Evolutionary conservation across 2,329 filamentous ascomycete genomes (phyloP), one percentile per base, ranked within the genome.

Genomic region (Exophiala mesophila): DNA sequence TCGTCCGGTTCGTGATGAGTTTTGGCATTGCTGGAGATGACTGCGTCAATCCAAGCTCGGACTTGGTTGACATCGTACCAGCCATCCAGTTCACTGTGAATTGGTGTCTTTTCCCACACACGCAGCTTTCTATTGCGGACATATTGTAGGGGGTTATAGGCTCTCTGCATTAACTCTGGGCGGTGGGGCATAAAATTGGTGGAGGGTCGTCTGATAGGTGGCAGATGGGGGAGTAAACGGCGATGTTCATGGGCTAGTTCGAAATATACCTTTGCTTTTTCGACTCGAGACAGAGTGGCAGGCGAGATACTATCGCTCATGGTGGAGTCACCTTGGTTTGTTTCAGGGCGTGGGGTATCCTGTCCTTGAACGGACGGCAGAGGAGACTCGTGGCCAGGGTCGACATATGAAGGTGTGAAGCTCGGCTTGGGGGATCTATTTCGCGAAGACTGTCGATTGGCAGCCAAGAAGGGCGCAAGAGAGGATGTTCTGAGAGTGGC

Each of bases 101-200:
- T 82, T 1, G 76, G 66, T 52, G 77, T 82, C 29, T 86, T 78
- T 64, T 94, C 86, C 12, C 89, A 77, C 18, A 83, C 83, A 49
- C 92, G 77, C 9, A 92, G 77, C 60, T 89, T 90, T 35, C 90
- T 78, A 59, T 98, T 97, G 15, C 92, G 82, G 41, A 97, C 85
- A 55, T 88, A 88, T 63, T 97, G 92, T 17, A 98, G 67, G 3
- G 90, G 92, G 60, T 98, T 95, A 61, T 97, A 97, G 2, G 72
- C 67, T 39, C 89, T 81, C 47, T 45, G 49, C 20, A 44, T 38
- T 19, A 23, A 57, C 49, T 67, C 63, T 44, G 63, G 57, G 1
- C 62, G 55, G 4, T 23, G 17, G 16, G 50, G 45, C 4, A 41
- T 39, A 26, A 52, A 35, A 8, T 48, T 48, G 9, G 24, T 38